Conservation (phyloP, 768 basidiomycete genomes). For the Lentinula lateritia region DNA sequence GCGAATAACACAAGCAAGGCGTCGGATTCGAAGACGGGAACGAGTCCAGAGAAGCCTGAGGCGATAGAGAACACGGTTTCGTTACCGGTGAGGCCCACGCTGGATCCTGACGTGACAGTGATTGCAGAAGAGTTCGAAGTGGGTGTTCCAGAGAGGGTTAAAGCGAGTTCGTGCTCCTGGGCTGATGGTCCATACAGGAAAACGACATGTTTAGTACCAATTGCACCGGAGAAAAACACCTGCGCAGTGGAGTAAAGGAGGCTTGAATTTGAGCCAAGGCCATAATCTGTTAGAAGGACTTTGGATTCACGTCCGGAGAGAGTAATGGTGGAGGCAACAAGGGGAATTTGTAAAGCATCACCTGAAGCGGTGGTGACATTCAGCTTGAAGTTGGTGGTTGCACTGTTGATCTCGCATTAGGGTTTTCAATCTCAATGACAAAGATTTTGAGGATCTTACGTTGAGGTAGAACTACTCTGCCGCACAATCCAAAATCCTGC, state of each 20-base stretch:
- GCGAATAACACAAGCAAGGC: constrained; percentile 64
- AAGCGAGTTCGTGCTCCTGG: constrained; percentile 50
- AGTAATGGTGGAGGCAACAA: constrained; percentile 44
- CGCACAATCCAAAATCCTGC: constrained; percentile 68
- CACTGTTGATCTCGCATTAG: constrained; percentile 22
- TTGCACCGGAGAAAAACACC: constrained; percentile 61
- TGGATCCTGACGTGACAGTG: constrained; percentile 11
- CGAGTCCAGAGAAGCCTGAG: constrained; percentile 49
- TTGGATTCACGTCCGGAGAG: constrained; percentile 74
- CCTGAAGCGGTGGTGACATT: constrained; percentile 54
- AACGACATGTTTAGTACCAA: constrained; percentile 55
- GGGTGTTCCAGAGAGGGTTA: constrained; percentile 41
- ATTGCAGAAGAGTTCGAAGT: constrained; percentile 26
- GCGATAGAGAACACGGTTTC: constrained; percentile 49
- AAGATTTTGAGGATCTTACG: constrained; percentile 31
- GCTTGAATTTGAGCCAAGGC: constrained; percentile 53
- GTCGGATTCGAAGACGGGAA: constrained; percentile 62
- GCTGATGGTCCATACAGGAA: constrained; percentile 53
- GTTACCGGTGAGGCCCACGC: constrained; percentile 9
- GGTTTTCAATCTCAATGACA: not conserved
- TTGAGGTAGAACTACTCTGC: constrained; percentile 62
- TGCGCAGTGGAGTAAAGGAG: constrained; percentile 69
- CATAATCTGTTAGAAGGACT: constrained; percentile 65
- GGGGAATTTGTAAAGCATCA: constrained; percentile 46
- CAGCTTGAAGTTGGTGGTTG: constrained; percentile 50